Percentiles rank a stretch among this genome's conserved stretches.
Evolutionary conservation across 2,329 filamentous ascomycete genomes (phyloP).

Genomic region (Onygena corvina): DNA sequence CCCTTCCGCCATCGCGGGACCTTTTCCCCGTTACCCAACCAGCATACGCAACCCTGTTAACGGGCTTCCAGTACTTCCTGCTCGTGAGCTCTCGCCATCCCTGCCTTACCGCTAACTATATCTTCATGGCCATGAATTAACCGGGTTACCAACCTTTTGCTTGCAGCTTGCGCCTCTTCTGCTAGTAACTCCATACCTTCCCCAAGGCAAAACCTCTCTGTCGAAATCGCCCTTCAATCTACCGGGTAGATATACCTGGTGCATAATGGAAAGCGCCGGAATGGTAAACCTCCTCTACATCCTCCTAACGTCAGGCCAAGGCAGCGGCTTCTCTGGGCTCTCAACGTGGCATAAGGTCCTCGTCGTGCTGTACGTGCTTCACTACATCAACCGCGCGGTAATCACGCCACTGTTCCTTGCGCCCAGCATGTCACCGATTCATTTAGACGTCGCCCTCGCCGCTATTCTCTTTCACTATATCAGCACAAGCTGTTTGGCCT

Average conservation of each 20-base stretch:
- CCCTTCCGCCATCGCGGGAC: constrained; percentile 19
- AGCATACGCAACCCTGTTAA: constrained; percentile 27
- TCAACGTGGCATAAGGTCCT: constrained; percentile 28
- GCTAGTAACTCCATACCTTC: constrained; percentile 70
- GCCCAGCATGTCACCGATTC: constrained; percentile 86
- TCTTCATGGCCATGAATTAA: background rate
- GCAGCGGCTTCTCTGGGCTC: constrained; percentile 25
- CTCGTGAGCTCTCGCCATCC: constrained; percentile 24
- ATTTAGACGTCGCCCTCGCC: constrained; percentile 51
- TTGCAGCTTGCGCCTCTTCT: constrained; percentile 58
- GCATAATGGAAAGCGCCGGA: constrained; percentile 73
- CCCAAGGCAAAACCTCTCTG: constrained; percentile 82
- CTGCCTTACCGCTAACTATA: constrained; percentile 1
- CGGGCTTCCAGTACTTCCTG: constrained; percentile 34
- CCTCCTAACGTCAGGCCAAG: constrained; percentile 54
- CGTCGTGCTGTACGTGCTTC: constrained; percentile 49
- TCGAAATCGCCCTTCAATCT: constrained; percentile 58
- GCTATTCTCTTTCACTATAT: constrained; percentile 64
- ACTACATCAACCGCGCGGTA: constrained; percentile 84
- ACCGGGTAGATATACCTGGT: constrained; percentile 79
- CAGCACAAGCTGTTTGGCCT: constrained; percentile 66
- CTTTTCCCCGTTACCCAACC: constrained; percentile 29
- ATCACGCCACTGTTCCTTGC: constrained; percentile 66
- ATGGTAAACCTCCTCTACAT: constrained; percentile 68
- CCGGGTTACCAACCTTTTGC: background rate